Percentiles rank a stretch among this genome's conserved stretches.
Conservation (phyloP, 2,329 filamentous ascomycete genomes). For the Penicillium oxalicum region DNA sequence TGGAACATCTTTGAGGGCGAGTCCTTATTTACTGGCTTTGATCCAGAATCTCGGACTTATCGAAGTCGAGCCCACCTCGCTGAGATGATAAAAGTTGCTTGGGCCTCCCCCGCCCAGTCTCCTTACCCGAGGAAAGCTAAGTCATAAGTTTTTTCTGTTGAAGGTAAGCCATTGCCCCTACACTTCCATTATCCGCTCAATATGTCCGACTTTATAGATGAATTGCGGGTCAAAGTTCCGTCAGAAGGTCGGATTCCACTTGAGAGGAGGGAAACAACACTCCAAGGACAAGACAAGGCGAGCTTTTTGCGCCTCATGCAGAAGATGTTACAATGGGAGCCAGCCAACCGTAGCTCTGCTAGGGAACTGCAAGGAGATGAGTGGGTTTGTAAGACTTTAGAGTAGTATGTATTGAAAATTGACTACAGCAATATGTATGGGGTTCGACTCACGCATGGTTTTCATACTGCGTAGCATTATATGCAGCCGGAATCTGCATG, state of each 20-base stretch:
- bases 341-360: conserved; percentile 25
- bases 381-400: conserved; percentile 10
- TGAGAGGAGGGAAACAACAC: conserved; percentile 33
- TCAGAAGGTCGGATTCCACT: conserved; percentile 25
- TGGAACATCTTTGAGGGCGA: conserved; percentile 48
- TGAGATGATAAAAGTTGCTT: conserved; percentile 44
- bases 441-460: too few species aligned
- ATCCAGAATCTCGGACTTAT: conserved; percentile 37
- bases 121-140: conserved; percentile 27
- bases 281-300: conserved; percentile 31
- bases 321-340: conserved; percentile 37
- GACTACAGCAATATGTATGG: too few species aligned
- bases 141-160: conserved; percentile 34
- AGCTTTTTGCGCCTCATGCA: conserved; percentile 28
- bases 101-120: conserved; percentile 39
- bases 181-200: not conserved
- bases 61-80: conserved; percentile 45
- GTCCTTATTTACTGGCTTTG: conserved; percentile 41
- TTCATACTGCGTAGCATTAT: too few species aligned
- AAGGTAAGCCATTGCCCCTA: conserved; percentile 23
- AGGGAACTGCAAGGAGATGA: conserved; percentile 25
- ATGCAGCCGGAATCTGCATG: too few species aligned
- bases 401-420: too few species aligned
- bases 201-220: conserved; percentile 5
- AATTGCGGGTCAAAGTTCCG: conserved; percentile 18